These are phyloP conservation scores for Fusarium verticillioides DNA, from an alignment of 2,329 filamentous ascomycete species.

Conservation along the genomic window DNA sequence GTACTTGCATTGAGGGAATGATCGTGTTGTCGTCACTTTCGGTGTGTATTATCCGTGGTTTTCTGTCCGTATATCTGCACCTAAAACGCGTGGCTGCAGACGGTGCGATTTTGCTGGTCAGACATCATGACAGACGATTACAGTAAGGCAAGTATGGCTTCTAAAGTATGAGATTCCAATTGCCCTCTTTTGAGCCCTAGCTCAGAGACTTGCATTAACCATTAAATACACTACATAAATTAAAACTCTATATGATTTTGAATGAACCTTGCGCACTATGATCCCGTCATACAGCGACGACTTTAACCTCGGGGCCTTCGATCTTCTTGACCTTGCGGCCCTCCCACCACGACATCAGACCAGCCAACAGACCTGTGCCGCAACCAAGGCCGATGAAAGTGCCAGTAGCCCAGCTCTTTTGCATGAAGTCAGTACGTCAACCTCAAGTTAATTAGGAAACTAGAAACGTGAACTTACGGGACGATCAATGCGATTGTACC, in stretches of 20 bases:
- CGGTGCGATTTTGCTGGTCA: fast-evolving
- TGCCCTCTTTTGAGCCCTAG: neutral
- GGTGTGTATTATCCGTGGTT: no score
- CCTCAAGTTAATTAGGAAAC: no score
- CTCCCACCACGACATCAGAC: conserved; percentile 4
- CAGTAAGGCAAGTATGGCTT: fast-evolving
- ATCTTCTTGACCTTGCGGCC: conserved; percentile 2
- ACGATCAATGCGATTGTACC: neutral
- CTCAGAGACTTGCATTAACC: neutral
- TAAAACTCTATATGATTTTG: neutral
- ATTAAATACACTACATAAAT: neutral
- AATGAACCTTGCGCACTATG: neutral
- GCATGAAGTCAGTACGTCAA: neutral
- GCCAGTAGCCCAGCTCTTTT: neutral
- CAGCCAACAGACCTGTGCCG: neutral
- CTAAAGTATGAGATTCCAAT: fast-evolving
- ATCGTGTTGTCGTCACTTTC: no score
- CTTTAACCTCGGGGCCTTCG: neutral
- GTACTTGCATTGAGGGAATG: no score
- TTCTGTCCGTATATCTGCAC: neutral
- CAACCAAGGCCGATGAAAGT: neutral
- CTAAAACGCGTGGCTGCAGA: fast-evolving
- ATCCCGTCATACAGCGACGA: neutral
- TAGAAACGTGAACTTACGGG: neutral
- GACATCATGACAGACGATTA: fast-evolving